Evolutionary conservation across 2,329 filamentous ascomycete species (phyloP).

Genomic region (Phaeosphaeria sp.): DNA sequence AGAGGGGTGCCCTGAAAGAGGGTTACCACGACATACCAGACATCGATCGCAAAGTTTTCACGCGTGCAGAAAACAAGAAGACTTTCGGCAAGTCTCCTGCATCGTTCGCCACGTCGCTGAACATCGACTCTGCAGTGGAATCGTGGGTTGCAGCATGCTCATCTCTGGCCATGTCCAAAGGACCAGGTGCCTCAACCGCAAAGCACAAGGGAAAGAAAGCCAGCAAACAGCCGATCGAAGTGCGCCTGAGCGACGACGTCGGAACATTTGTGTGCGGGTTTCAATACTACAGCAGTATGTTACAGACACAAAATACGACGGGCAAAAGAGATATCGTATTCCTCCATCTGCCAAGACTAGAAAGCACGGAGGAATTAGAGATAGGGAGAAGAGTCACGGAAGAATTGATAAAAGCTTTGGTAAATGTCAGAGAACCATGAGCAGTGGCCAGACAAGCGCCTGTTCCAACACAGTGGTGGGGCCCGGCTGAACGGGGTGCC

Average conservation of each 20-base stretch:
- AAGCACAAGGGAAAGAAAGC: slow-evolving; percentile 3
- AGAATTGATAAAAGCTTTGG: slow-evolving; percentile 44
- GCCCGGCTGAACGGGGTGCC: background rate
- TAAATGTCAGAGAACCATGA: slow-evolving; percentile 28
- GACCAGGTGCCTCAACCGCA: background rate
- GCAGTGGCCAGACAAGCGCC: background rate
- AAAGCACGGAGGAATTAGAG: slow-evolving; percentile 39
- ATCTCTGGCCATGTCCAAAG: slow-evolving; percentile 8
- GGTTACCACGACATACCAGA: slow-evolving; percentile 72
- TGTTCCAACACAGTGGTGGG: background rate
- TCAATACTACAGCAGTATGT: slow-evolving; percentile 51
- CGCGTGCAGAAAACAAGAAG: slow-evolving; percentile 34
- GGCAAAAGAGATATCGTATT: slow-evolving; percentile 44
- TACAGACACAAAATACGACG: slow-evolving; percentile 26
- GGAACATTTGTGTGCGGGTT: slow-evolving; percentile 55
- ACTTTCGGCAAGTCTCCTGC: slow-evolving; percentile 28
- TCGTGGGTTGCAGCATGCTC: slow-evolving; percentile 20
- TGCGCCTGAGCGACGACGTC: slow-evolving; percentile 49
- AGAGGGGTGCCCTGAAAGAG: slow-evolving; percentile 73
- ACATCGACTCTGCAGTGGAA: slow-evolving; percentile 23
- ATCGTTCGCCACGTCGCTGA: slow-evolving; percentile 29
- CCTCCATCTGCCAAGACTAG: slow-evolving; percentile 51
- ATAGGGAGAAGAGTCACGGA: slow-evolving; percentile 39
- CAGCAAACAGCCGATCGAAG: slow-evolving; percentile 28
- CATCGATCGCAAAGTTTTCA: slow-evolving; percentile 63